Evolutionary conservation across 257 asterid species (phyloP).

Genomic region (Capsicum baccatum): DNA sequence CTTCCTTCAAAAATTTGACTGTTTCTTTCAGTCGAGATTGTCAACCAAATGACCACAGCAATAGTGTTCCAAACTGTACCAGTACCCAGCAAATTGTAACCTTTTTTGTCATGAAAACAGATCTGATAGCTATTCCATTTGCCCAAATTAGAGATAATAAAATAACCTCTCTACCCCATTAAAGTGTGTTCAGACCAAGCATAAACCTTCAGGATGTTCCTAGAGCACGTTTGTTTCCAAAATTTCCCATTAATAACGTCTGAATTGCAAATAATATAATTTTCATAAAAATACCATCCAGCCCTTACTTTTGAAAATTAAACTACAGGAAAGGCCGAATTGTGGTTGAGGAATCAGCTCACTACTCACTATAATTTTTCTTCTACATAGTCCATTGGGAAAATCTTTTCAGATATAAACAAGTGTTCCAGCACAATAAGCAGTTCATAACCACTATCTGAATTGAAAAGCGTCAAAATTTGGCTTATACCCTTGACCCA

Average conservation of each 20-base stretch:
- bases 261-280: neutral
- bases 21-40: neutral
- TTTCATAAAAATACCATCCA: neutral
- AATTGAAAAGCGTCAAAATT: neutral
- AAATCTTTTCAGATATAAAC: neutral
- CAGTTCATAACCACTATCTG: slow-evolving; percentile 6
- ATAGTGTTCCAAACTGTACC: neutral
- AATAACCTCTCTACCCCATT: neutral
- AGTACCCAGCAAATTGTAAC: neutral
- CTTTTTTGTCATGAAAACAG: neutral
- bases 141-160: neutral
- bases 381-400: slow-evolving; percentile 14
- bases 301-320: neutral
- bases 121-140: neutral
- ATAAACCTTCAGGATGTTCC: neutral
- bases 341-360: slow-evolving; percentile 23
- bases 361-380: slow-evolving; percentile 6
- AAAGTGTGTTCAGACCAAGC: neutral
- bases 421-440: neutral
- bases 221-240: neutral
- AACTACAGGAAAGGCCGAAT: slow-evolving; percentile 10
- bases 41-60: neutral
- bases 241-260: neutral
- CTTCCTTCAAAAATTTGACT: neutral
- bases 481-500: slow-evolving; percentile 12